A percentile compares a stretch with the other conserved stretches of the same genome.
These are phyloP conservation scores for Starmera quercuum DNA, from an alignment of 805 yeast species.

Conservation along the genomic window DNA sequence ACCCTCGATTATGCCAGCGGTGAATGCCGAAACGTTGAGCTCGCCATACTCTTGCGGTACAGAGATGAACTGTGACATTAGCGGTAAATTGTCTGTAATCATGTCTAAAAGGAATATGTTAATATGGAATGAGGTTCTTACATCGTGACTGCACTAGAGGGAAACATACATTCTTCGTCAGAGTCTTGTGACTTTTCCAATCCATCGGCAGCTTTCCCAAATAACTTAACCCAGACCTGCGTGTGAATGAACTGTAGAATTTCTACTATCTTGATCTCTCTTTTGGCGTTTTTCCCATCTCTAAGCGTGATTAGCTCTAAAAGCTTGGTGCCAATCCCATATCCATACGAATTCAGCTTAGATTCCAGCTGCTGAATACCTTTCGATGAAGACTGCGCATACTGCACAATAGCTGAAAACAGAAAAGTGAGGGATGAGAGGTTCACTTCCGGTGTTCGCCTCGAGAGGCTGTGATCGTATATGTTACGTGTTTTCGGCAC, in stretches of 20 bases:
- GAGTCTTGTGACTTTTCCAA: slow-evolving; percentile 64
- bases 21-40: slow-evolving; percentile 73
- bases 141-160: too few species aligned
- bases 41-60: slow-evolving; percentile 75
- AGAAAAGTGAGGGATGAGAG: slow-evolving; percentile 60
- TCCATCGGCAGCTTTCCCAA: slow-evolving; percentile 69
- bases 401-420: slow-evolving; percentile 62
- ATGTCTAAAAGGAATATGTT: too few species aligned
- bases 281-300: slow-evolving; percentile 57
- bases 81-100: slow-evolving; percentile 67
- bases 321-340: slow-evolving; percentile 65
- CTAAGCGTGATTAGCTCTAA: slow-evolving; percentile 63
- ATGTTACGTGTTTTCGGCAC: slow-evolving; percentile 23
- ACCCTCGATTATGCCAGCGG: slow-evolving; percentile 83
- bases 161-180: slow-evolving; percentile 55
- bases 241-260: slow-evolving; percentile 67
- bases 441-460: slow-evolving; percentile 61
- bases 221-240: slow-evolving; percentile 63
- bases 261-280: slow-evolving; percentile 62
- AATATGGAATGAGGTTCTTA: too few species aligned
- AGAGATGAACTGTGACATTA: slow-evolving; percentile 63
- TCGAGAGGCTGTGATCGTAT: slow-evolving; percentile 62
- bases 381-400: slow-evolving; percentile 51
- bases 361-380: slow-evolving; percentile 62
- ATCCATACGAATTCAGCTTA: slow-evolving; percentile 65